phyloP scores from a whole-genome alignment of 495 filamentous ascomycete genomes.

The Lasiosphaeris hirsuta region DNA sequence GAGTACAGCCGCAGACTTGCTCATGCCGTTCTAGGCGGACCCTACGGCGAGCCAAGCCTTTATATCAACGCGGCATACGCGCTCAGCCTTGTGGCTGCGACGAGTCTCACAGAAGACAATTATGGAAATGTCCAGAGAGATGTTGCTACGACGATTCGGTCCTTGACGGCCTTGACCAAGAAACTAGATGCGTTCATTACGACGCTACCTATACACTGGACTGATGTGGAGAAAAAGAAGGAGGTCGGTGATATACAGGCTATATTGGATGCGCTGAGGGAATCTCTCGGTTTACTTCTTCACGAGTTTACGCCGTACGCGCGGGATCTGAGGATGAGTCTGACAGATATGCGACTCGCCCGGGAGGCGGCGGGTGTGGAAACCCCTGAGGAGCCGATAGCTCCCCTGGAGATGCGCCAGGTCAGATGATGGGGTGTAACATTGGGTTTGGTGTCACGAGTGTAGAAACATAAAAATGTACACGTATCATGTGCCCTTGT shows the following conservation, averaged over 20 bases:
- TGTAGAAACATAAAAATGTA: too few relatives aligned
- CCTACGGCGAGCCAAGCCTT: slow-evolving; percentile 59
- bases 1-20: slow-evolving; percentile 60
- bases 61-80: slow-evolving; percentile 70
- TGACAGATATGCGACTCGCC: slow-evolving; percentile 65
- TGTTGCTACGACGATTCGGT: slow-evolving; percentile 66
- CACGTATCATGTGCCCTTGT: too few relatives aligned
- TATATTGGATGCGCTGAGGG: slow-evolving; percentile 56
- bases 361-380: slow-evolving; percentile 54
- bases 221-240: slow-evolving; percentile 57
- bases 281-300: slow-evolving; percentile 59
- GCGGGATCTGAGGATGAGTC: slow-evolving; percentile 58
- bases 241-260: slow-evolving; percentile 59
- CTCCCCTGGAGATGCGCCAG: too few relatives aligned
- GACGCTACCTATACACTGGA: slow-evolving; percentile 70
- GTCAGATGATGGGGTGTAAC: too few relatives aligned
- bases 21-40: slow-evolving; percentile 63
- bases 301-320: slow-evolving; percentile 67
- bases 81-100: slow-evolving; percentile 64
- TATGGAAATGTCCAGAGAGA: slow-evolving; percentile 82
- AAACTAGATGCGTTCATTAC: slow-evolving; percentile 66
- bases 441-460: too few relatives aligned
- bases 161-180: slow-evolving; percentile 62
- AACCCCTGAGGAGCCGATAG: too few relatives aligned
- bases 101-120: slow-evolving; percentile 76